Conservation (phyloP, 805 yeast genomes). For the Candida glaebosa region DNA sequence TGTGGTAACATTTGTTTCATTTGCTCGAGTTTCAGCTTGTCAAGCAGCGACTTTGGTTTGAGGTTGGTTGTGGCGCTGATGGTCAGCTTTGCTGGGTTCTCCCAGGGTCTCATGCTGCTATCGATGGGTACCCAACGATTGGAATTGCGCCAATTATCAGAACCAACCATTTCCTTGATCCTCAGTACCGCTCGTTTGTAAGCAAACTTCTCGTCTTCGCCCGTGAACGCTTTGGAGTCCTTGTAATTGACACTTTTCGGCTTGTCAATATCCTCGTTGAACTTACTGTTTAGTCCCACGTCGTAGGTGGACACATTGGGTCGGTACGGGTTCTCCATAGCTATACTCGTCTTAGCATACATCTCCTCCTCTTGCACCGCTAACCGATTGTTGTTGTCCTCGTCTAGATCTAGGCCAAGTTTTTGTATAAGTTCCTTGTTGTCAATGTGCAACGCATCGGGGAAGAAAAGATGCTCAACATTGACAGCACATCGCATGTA, state of each 20-base stretch:
- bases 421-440: conserved; percentile 11
- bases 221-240: conserved; percentile 57
- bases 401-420: conserved; percentile 11
- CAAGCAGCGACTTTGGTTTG: not conserved
- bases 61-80: conserved; percentile 7
- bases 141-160: conserved; percentile 46
- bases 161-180: conserved; percentile 55
- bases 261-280: conserved; percentile 7
- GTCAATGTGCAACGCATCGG: conserved; percentile 32
- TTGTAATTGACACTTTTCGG: conserved; percentile 31
- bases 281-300: conserved; percentile 34
- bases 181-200: conserved; percentile 68
- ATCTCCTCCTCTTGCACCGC: conserved; percentile 64
- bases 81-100: conserved; percentile 7
- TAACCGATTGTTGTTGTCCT: conserved; percentile 29
- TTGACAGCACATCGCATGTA: conserved; percentile 47
- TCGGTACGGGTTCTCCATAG: conserved; percentile 59
- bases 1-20: conserved; percentile 9
- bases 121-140: conserved; percentile 57
- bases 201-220: conserved; percentile 76
- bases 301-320: conserved; percentile 67
- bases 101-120: conserved; percentile 57
- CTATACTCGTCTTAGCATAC: conserved; percentile 62
- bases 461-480: conserved; percentile 59
- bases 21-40: conserved; percentile 7